phyloP scores from a whole-genome alignment of 495 filamentous ascomycete genomes.

The Xylaria acuta region DNA sequence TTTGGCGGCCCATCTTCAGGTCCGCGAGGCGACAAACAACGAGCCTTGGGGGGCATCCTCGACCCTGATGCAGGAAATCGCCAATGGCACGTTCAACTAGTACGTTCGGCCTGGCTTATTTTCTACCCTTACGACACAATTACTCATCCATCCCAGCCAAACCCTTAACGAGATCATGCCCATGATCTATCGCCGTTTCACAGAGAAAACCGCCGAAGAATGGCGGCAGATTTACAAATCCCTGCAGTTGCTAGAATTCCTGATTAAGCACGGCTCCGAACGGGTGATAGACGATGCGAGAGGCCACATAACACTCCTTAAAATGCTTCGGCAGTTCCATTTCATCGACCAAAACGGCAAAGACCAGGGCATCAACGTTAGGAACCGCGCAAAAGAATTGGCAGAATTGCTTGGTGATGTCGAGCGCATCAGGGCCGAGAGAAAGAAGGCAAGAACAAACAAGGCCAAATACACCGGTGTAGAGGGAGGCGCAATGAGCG shows the following conservation, averaged over 20 bases:
- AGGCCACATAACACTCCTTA: constrained; percentile 90
- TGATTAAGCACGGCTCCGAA: constrained; percentile 98
- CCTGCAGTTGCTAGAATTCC: constrained; percentile 94
- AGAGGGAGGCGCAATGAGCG: constrained; percentile 75
- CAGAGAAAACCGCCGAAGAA: constrained; percentile 96
- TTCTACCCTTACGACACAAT: constrained; percentile 10
- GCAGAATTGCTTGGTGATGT: constrained; percentile 93
- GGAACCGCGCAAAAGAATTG: constrained; percentile 94
- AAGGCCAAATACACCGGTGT: constrained; percentile 94
- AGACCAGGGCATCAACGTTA: constrained; percentile 97
- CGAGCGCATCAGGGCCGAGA: constrained; percentile 86
- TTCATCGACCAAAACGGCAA: constrained; percentile 96
- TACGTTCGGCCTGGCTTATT: constrained; percentile 55
- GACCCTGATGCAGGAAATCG: constrained; percentile 90
- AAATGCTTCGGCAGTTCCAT: constrained; percentile 99
- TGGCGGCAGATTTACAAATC: constrained; percentile 99
- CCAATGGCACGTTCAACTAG: constrained; percentile 98
- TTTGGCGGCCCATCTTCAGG: constrained; percentile 53
- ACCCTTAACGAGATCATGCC: constrained; percentile 99
- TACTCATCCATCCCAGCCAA: constrained; percentile 64
- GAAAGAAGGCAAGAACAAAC: constrained; percentile 90
- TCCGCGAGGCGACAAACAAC: constrained; percentile 97
- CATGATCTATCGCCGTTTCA: constrained; percentile 99
- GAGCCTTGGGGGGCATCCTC: constrained; percentile 96
- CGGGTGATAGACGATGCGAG: constrained; percentile 97